Evolutionary conservation across 108 stramenopile species (phyloP), one percentile per base, ranked within the genome.

Genomic region (Seminavis robusta): DNA sequence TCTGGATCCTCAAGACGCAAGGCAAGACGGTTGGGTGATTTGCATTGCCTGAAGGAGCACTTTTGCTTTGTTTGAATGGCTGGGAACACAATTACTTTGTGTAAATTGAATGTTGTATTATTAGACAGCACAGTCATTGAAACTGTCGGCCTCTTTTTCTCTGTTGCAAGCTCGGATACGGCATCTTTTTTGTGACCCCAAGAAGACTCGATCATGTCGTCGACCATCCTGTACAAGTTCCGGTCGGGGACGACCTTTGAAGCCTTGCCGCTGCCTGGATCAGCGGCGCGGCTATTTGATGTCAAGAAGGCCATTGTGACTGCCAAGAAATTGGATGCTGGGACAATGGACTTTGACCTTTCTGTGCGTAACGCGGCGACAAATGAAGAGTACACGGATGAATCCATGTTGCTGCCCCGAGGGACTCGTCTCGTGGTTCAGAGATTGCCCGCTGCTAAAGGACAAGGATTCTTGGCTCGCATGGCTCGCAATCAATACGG

Each of bases 141-240:
- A n/a, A n/a, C n/a, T n/a, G n/a, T n/a, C n/a, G n/a, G n/a, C n/a
- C n/a, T n/a, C n/a, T n/a, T n/a, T n/a, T n/a, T n/a, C n/a, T n/a
- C n/a, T n/a, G n/a, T n/a, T n/a, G n/a, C n/a, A n/a, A n/a, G n/a
- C n/a, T n/a, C n/a, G n/a, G n/a, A n/a, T n/a, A n/a, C n/a, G n/a
- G n/a, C n/a, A n/a, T n/a, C n/a, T n/a, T 37, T 37, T 37, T 37
- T 11, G 11, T 37, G 9, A 11, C 9, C 9, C 13, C 36, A 37
- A 37, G 9, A 37, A 9, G 9, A 46, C 23, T 10, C 17, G 26
- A 63, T 23, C 54, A 87, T 87, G 81, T 47, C 82, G 20, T 86
- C 86, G 29, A 86, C 83, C 43, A 92, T 92, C 55, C 67, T 86
- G 46, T 92, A 92, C 78, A 88, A 88, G 63, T 92, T 92, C 77